Evolutionary conservation across 2,329 filamentous ascomycete species (phyloP), one percentile per base, ranked within the genome.

Genomic region (Epichloe gansuensis): DNA sequence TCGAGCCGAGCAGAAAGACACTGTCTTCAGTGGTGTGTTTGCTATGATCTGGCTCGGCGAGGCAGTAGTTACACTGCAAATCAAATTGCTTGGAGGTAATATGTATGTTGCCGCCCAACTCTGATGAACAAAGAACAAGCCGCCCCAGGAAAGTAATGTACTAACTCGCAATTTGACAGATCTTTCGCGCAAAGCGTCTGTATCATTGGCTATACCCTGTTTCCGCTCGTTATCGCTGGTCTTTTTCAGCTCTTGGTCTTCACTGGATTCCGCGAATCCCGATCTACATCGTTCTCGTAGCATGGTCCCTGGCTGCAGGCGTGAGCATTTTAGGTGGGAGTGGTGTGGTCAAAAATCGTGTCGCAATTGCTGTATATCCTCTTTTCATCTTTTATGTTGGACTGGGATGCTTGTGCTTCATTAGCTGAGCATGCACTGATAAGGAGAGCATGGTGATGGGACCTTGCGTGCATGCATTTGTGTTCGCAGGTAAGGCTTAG

Each of bases 121-220:
- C 3, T 44, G 12, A 31, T 48, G 4, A 42, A 38, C 17, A 21
- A 7, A 17, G n/a, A 6, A 15, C 6, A 21, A 9, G 34, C 46
- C 28, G 21, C 23, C n/a, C 31, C 3, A 4, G 31, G 8, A 23
- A 25, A 28, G 17, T 23, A 7, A 39, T 47, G 12, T 13, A n/a
- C 25, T 52, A 37, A 38, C 50, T 50, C 17, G 46, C 43, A 21
- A 46, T 3, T 37, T 12, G 31, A 49, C 65, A 97, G 91, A 63
- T 96, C 93, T 17, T 98, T 98, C 69, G 93, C 95, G 64, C 93
- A 98, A 70, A 95, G 90, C 54, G 81, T 98, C 60, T 97, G 91
- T 69, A 94, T 98, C 62, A 98, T 98, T 66, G 93, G 93, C 46
- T 98, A 98, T 70, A 98, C 93, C 1, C 81, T 98, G 52, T 98